Evolutionary conservation across 148 eudicot genomes (phyloP).

Genomic region (Fagopyrum homotropicum): DNA sequence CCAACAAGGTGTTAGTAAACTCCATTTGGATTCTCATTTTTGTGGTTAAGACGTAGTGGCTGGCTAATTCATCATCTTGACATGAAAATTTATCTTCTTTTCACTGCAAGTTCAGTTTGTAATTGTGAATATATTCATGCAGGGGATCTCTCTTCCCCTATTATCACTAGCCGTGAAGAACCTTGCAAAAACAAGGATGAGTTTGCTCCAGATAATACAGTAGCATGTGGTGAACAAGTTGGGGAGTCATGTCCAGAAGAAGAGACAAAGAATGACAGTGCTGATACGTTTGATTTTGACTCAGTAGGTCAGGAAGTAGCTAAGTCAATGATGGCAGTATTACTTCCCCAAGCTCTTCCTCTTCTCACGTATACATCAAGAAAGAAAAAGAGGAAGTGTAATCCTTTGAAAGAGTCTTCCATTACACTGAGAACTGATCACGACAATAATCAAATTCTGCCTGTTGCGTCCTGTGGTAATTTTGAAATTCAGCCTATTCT

Average conservation of each 20-base stretch:
- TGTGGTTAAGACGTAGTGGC: not conserved
- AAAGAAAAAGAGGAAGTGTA: constrained; percentile 45
- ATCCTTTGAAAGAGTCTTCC: constrained; percentile 20
- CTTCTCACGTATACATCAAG: constrained; percentile 62
- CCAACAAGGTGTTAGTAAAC: constrained; percentile 36
- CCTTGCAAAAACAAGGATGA: constrained; percentile 21
- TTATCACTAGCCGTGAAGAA: constrained; percentile 19
- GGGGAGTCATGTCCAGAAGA: constrained; percentile 43
- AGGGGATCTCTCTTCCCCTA: constrained; percentile 25
- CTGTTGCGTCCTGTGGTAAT: constrained; percentile 36
- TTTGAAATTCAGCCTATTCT: constrained; percentile 8
- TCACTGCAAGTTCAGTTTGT: not conserved
- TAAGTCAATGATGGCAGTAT: constrained; percentile 70
- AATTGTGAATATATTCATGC: constrained; percentile 16
- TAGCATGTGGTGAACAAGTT: constrained; percentile 20
- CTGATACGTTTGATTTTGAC: constrained; percentile 56
- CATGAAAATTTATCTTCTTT: not conserved
- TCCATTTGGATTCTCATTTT: not conserved
- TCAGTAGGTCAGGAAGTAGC: constrained; percentile 59
- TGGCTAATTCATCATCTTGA: constrained; percentile 4
- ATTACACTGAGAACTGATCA: constrained; percentile 17
- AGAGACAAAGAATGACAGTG: constrained; percentile 27
- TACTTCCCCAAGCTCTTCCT: constrained; percentile 87
- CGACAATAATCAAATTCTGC: constrained; percentile 20
- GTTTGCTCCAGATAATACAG: constrained; percentile 21